Percentiles rank a stretch among this genome's conserved stretches.
These are phyloP conservation scores for Colletotrichum sp. DNA, from an alignment of 2,329 filamentous ascomycete species.

Conservation along the genomic window DNA sequence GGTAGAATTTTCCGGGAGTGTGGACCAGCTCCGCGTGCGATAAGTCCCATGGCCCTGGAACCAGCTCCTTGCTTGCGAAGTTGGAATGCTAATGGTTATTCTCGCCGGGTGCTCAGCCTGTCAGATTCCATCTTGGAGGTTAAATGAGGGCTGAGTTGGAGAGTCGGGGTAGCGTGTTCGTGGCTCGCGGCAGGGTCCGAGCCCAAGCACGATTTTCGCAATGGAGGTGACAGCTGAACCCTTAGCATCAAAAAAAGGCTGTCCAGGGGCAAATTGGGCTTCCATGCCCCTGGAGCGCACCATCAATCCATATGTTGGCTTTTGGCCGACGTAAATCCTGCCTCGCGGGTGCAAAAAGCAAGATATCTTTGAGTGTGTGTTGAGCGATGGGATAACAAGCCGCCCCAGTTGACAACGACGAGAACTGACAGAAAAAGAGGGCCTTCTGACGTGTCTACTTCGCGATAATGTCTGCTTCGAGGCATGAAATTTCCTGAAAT, in stretches of 20 bases:
- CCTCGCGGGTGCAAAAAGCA: neutral
- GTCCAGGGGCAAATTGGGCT: constrained; percentile 2
- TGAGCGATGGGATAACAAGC: neutral
- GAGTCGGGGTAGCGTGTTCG: neutral
- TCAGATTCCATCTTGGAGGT: neutral
- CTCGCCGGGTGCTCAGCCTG: neutral
- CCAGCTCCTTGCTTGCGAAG: neutral
- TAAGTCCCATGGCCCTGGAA: neutral
- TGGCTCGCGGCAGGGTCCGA: constrained; percentile 1
- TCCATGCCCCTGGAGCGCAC: neutral
- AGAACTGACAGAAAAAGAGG: neutral
- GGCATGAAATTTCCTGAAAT: neutral
- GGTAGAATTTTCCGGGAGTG: neutral
- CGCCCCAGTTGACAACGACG: neutral
- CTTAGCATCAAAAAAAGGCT: neutral
- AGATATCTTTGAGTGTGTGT: neutral
- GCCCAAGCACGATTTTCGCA: neutral
- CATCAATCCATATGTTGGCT: neutral
- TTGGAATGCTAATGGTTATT: neutral
- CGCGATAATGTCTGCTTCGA: neutral
- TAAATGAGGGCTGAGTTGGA: neutral
- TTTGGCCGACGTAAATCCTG: neutral
- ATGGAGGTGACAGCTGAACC: constrained; percentile 4
- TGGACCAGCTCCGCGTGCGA: neutral
- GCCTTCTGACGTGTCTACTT: neutral